Base-by-base conservation (phyloP, 2,329 filamentous ascomycete species). In the Fonsecaea pugnacius region DNA sequence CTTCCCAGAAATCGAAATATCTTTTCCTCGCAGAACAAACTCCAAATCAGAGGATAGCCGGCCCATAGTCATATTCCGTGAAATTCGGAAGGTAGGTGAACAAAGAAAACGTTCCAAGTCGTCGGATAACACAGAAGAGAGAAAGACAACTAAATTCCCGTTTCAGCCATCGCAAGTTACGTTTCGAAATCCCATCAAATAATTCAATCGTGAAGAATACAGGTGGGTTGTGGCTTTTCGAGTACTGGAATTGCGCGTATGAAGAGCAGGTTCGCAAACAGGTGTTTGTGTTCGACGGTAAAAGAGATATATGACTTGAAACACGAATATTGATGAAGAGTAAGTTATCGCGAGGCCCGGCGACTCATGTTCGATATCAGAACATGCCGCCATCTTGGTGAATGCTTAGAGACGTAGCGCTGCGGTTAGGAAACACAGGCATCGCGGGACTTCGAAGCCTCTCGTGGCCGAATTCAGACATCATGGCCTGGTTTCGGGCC, bases 401-500 rank as follows among this genome's bases (percentile, higher is more conserved):
- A 55, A 69, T 38, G 43, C 67, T 57, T 40, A 71, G 51, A 53
- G 65, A 68, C 7, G 68, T 71, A 8, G 69, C 64, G 51, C 70
- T 71, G 58, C 67, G 58, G 40, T 71, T 71, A 16, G 69, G 69
- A 48, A 71, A 71, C 16, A 71, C 68, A 10, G 65, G 67, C 43
- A 69, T 21, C 30, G 63, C 64, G 3, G 69, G 69, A 32, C 69
- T 71, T 9, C 61, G 62, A 60, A 65, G 60, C 43, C 63, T 64
- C 43, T 71, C 68, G 10, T 63, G 64, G 21, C 62, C 53, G 69
- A 69, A 67, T 46, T 71, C 70, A 4, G 70, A 70, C 55, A 72
- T 67, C 65, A 77, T 72, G 16, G 74, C 71, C 59, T 79, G 78
- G 62, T 79, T 77, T 32, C 78, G 73, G n/a, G 80, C 78, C 53